Percentiles rank a stretch among this genome's conserved stretches.
These are phyloP conservation scores for Amphirosellinia nigrospora DNA, from an alignment of 495 filamentous ascomycete genomes.

Conservation along the genomic window DNA sequence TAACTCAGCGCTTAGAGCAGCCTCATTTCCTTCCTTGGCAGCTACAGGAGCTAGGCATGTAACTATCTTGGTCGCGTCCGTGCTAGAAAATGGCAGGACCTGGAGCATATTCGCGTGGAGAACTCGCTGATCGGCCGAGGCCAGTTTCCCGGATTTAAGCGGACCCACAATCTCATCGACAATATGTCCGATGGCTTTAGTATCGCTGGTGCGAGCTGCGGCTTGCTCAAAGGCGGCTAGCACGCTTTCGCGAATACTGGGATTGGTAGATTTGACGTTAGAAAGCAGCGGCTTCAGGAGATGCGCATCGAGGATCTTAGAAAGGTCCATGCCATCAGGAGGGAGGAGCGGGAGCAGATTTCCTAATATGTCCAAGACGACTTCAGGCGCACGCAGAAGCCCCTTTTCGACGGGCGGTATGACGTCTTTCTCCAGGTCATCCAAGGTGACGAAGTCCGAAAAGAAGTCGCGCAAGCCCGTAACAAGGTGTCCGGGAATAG, in stretches of 20 bases:
- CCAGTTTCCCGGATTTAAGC: slow-evolving; percentile 79
- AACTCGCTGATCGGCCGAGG: slow-evolving; percentile 79
- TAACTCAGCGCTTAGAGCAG: slow-evolving; percentile 75
- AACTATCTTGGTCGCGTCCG: slow-evolving; percentile 69
- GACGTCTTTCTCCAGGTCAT: slow-evolving; percentile 77
- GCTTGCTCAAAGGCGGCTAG: slow-evolving; percentile 70
- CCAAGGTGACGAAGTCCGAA: slow-evolving; percentile 69
- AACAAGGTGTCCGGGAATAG: slow-evolving; percentile 73
- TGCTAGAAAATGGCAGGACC: slow-evolving; percentile 60
- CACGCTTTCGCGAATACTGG: slow-evolving; percentile 74
- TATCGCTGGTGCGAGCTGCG: slow-evolving; percentile 64
- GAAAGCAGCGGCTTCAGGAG: slow-evolving; percentile 84
- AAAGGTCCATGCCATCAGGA: slow-evolving; percentile 69
- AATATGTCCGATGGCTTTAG: slow-evolving; percentile 64
- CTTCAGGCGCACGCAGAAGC: slow-evolving; percentile 86
- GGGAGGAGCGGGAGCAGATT: slow-evolving; percentile 73
- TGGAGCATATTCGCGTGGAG: slow-evolving; percentile 79
- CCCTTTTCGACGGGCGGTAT: slow-evolving; percentile 86
- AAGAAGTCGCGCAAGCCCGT: slow-evolving; percentile 85
- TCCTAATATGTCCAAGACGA: slow-evolving; percentile 79
- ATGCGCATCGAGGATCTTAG: slow-evolving; percentile 68
- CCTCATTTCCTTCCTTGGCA: slow-evolving; percentile 85
- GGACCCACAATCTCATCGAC: slow-evolving; percentile 77
- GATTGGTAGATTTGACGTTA: slow-evolving; percentile 88
- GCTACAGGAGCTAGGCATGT: slow-evolving; percentile 66